phyloP scores from a whole-genome alignment of 2,329 filamentous ascomycete genomes.

The Hymenoscyphus fraxineus region DNA sequence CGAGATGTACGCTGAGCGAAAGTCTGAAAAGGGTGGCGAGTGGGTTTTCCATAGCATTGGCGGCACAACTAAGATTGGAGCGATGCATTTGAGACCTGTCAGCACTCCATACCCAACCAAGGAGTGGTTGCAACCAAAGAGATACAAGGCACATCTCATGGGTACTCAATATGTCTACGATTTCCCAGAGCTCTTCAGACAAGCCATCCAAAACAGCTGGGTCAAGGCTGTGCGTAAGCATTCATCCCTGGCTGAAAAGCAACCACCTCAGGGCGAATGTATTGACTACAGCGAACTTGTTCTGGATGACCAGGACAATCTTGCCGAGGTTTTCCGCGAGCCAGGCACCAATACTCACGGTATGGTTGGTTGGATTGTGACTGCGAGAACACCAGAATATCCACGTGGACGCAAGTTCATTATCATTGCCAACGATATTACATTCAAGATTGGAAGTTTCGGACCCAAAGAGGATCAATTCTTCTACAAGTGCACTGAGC shows the following conservation, averaged over 20 bases:
- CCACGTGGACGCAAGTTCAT: conserved; percentile 88
- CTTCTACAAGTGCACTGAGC: conserved; percentile 98
- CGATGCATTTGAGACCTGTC: conserved; percentile 90
- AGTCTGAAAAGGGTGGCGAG: conserved; percentile 88
- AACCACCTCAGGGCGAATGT: conserved; percentile 83
- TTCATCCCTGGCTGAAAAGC: conserved; percentile 70
- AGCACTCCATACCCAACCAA: conserved; percentile 94
- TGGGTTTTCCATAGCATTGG: conserved; percentile 99
- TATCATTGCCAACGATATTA: conserved; percentile 98
- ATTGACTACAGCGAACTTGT: conserved; percentile 93
- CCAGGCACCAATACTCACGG: conserved; percentile 93
- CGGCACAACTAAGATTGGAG: conserved; percentile 88
- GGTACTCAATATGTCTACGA: conserved; percentile 99
- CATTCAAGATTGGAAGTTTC: conserved; percentile 97
- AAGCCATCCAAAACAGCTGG: conserved; percentile 97
- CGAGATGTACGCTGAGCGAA: conserved; percentile 95
- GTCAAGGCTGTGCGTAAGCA: conserved; percentile 69
- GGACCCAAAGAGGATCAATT: conserved; percentile 95
- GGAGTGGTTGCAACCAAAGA: conserved; percentile 97
- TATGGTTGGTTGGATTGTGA: conserved; percentile 98
- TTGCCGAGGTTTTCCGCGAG: conserved; percentile 90
- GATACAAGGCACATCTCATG: conserved; percentile 99
- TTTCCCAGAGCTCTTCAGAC: conserved; percentile 98
- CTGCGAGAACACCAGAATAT: conserved; percentile 92
- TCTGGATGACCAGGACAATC: conserved; percentile 86